Base-by-base conservation (phyloP, 1,284 basidiomycete species). In the Paramarasmius palmivorus region DNA sequence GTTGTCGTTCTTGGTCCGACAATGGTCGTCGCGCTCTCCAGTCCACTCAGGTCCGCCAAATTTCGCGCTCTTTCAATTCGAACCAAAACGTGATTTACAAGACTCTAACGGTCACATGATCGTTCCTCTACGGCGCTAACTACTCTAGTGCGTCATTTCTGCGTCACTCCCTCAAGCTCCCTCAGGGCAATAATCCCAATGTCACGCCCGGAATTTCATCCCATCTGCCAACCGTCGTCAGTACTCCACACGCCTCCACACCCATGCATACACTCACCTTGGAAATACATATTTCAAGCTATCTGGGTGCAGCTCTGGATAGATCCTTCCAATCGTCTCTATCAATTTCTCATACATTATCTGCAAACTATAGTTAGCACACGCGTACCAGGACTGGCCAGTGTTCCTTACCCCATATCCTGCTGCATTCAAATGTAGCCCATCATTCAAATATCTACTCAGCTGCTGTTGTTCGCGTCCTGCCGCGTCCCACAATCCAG, bases 271-370 rank as follows among this genome's bases (percentile, higher is more conserved):
- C n/a, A 69, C 75, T 54, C 65, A 88, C 78, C 65, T 69, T n/a
- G 75, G 63, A 62, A 90, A 88, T 4, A 79, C 74, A 41, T 65
- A 68, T 57, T 73, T 66, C 58, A 90, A 61, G 36, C 75, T 82
- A 32, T 86, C 82, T 56, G 78, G 76, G 66, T 89, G 75, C n/a
- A 93, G 72, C 53, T 92, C 86, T 0, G 92, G 87, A 65, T 82
- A 84, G 22, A 75, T 70, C 52, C 73, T 67, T 37, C 61, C 62
- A 59, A 95, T 86, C 1, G 81, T 75, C 54, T 77, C 70, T 41
- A 84, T 74, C 50, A 95, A 65, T 29, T 70, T 77, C 14, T 88
- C 74, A 63, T 84, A 92, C 35, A 89, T 71, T 47, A 93, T 65
- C 90, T 92, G 54, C 23, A 38, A 23, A 62, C 45, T 25, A 1